A percentile compares a stretch with the other conserved stretches of the same genome.
phyloP scores from a whole-genome alignment of 2,329 filamentous ascomycete genomes.

The Cryphonectria naterciae region DNA sequence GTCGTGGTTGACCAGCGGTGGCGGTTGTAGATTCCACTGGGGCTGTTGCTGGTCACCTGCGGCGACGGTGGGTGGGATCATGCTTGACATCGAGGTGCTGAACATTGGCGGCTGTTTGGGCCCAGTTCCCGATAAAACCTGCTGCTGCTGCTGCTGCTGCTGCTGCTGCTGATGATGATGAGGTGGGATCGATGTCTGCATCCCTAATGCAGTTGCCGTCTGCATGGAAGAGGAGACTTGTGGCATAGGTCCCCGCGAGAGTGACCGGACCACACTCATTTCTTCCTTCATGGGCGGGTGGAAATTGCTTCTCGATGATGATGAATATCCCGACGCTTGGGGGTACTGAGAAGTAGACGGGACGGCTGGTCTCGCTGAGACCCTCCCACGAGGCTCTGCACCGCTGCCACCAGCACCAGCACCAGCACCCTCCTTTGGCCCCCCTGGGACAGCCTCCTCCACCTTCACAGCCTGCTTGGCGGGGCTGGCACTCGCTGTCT shows the following conservation, averaged over 20 bases:
- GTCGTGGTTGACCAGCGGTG: slow-evolving; percentile 43
- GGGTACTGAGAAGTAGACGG: slow-evolving; percentile 17
- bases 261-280: not conserved
- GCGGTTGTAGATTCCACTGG: slow-evolving; percentile 48
- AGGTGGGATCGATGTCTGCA: slow-evolving; percentile 7
- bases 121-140: slow-evolving; percentile 25
- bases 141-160: slow-evolving; percentile 21
- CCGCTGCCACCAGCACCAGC: not conserved
- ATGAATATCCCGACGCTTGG: not conserved
- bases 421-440: not conserved
- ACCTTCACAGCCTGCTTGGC: slow-evolving; percentile 41
- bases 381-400: not conserved
- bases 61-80: slow-evolving; percentile 52
- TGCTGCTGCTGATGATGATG: slow-evolving; percentile 5
- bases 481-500: slow-evolving; percentile 45
- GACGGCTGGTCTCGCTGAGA: not conserved
- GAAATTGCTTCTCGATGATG: not conserved
- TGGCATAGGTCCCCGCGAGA: not conserved
- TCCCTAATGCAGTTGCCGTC: not conserved
- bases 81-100: slow-evolving; percentile 31
- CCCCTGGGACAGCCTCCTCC: slow-evolving; percentile 23
- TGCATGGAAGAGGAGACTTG: not conserved
- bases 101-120: slow-evolving; percentile 1
- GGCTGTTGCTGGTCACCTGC: slow-evolving; percentile 48
- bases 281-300: slow-evolving; percentile 14